Base-by-base conservation (phyloP, 441 rosid species). In the Erodium trifolium region DNA sequence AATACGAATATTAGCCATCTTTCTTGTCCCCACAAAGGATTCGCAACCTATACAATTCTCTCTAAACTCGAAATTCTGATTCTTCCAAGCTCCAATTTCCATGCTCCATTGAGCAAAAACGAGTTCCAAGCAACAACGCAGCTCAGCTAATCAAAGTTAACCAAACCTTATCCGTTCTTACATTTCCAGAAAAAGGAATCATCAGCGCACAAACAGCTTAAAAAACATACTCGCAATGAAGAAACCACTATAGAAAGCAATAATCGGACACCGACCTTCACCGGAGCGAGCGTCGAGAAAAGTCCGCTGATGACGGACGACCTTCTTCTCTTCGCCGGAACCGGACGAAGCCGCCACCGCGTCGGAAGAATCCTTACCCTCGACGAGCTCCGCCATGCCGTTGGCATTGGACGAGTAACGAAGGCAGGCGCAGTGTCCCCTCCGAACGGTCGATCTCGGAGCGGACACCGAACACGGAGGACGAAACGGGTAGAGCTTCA, bases 211-310 rank as follows among this genome's bases (percentile, higher is more conserved):
- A 53, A 53, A 34, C 37, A 34, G 37, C 37, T 34, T 5, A 34
- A 34, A 3, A 34, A 34, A 34, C 37, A 34, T 5, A 34, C 27
- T 34, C 0, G 5, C 37, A 0, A 34, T 5, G 37, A 3, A 3
- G 37, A 34, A 34, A 34, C 6, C 13, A 17, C 60, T 14, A 11
- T 19, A 57, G 3, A 16, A 70, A 66, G 37, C 57, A 47, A 49
- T 0, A 23, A 63, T 19, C 55, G 62, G n/a, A 17, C 9, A 2
- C 70, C 67, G 68, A 91, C 99, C 97, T 86, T 86, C 73, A 71
- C 85, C 97, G 49, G 86, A 82, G 47, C 80, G 82, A 17, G 83
- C 99, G 73, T 89, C 88, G 53, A 88, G 79, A 75, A 93, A 89
- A 49, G 89, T 80, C 71, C 92, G 87, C 8, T 84, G 77, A 75